Percentiles rank a stretch among this genome's conserved stretches.
Evolutionary conservation across 2,329 filamentous ascomycete genomes (phyloP).

Genomic region (Trichoderma hamatum): DNA sequence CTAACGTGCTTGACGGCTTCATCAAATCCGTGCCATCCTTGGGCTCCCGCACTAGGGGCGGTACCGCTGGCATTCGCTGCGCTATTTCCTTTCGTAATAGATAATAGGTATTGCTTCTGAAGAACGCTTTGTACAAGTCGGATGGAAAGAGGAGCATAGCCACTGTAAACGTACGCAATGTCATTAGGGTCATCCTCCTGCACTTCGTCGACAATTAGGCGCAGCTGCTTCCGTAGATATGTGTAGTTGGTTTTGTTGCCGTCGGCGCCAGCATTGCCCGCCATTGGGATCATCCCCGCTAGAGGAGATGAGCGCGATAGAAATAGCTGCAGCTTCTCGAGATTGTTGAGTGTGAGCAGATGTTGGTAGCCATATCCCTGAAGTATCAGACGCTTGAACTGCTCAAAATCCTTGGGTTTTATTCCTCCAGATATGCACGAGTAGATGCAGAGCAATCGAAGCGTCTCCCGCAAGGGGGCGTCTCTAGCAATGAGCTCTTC

Average conservation of each 20-base stretch:
- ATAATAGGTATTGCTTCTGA: conserved; percentile 82
- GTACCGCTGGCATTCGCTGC: conserved; percentile 37
- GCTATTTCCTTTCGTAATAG: conserved; percentile 66
- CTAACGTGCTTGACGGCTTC: conserved; percentile 85
- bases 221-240: conserved; percentile 80
- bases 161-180: conserved; percentile 96
- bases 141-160: conserved; percentile 90
- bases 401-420: conserved; percentile 84
- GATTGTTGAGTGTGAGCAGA: conserved; percentile 80
- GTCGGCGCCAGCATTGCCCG: conserved; percentile 53
- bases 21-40: conserved; percentile 93
- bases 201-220: conserved; percentile 93
- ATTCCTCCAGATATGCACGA: conserved; percentile 88
- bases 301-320: conserved; percentile 75
- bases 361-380: conserved; percentile 97
- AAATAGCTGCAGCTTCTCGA: conserved; percentile 89
- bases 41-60: conserved; percentile 59
- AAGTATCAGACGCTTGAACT: conserved; percentile 82
- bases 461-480: conserved; percentile 75
- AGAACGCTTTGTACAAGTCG: conserved; percentile 90
- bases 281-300: conserved; percentile 79
- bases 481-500: conserved; percentile 93
- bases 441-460: conserved; percentile 87
- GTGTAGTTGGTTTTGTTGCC: conserved; percentile 87
- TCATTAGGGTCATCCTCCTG: conserved; percentile 94